Conservation (phyloP, 768 basidiomycete species). For the Amanita polypyramis region DNA sequence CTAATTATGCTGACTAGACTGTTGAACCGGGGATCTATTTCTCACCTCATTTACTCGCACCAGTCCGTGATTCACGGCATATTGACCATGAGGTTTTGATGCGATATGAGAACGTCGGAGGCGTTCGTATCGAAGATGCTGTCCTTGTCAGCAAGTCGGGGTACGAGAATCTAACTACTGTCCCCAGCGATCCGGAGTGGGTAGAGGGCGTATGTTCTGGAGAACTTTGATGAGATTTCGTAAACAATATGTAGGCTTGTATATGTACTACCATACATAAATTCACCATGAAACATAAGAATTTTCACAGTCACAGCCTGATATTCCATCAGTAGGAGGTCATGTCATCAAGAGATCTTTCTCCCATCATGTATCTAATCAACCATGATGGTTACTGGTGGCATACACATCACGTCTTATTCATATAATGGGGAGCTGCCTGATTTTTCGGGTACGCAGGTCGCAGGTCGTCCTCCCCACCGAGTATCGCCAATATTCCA, state of each 20-base stretch:
- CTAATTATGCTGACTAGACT: constrained; percentile 37
- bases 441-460: not conserved
- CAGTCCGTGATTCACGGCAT: constrained; percentile 49
- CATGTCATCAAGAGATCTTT: not conserved
- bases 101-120: constrained; percentile 75
- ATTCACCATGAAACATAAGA: not conserved
- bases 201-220: constrained; percentile 79
- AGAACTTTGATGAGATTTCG: constrained; percentile 18
- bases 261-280: not conserved
- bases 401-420: too few relatives aligned
- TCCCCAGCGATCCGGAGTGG: constrained; percentile 74
- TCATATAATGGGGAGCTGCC: not conserved
- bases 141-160: constrained; percentile 67
- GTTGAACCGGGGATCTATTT: constrained; percentile 91
- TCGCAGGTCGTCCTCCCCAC: constrained; percentile 6
- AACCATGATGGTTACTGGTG: too few relatives aligned
- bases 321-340: not conserved
- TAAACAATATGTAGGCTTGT: not conserved
- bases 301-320: not conserved
- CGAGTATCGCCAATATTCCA: not conserved
- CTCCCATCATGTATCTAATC: not conserved
- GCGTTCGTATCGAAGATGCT: constrained; percentile 91
- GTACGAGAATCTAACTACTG: constrained; percentile 78
- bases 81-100: constrained; percentile 63
- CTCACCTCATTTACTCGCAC: constrained; percentile 63